Conservation (phyloP, 495 filamentous ascomycete species). For the Parmelia sp. region DNA sequence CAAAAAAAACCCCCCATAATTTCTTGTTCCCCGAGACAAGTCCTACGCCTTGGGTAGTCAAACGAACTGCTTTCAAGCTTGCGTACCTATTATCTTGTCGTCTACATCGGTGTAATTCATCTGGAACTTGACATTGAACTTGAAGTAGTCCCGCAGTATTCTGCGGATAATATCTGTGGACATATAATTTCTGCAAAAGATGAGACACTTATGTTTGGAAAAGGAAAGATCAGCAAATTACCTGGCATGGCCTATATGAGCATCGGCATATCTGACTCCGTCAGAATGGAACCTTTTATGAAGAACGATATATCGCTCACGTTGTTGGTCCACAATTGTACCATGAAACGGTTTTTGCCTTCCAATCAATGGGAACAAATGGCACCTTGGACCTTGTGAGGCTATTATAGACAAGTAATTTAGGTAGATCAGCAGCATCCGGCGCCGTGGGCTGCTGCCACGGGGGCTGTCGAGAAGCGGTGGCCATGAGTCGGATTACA, state of each 20-base stretch:
- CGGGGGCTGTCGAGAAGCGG: slow-evolving; percentile 43
- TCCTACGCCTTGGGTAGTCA: too few relatives aligned
- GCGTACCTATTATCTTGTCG: slow-evolving; percentile 4
- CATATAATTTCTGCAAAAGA: slow-evolving; percentile 63
- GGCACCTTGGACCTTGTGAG: slow-evolving; percentile 64
- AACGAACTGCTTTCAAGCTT: not conserved
- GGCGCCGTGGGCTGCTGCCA: slow-evolving; percentile 41
- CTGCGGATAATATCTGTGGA: slow-evolving; percentile 86
- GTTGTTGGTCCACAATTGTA: slow-evolving; percentile 91
- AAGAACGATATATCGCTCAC: slow-evolving; percentile 39
- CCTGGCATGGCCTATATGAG: slow-evolving; percentile 82
- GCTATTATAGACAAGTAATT: slow-evolving; percentile 64
- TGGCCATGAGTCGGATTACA: slow-evolving; percentile 20
- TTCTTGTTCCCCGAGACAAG: too few relatives aligned
- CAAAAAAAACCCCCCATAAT: too few relatives aligned
- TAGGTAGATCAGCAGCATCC: slow-evolving; percentile 34
- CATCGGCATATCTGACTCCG: slow-evolving; percentile 45
- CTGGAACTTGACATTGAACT: slow-evolving; percentile 80
- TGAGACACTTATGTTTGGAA: not conserved
- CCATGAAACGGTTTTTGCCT: slow-evolving; percentile 68
- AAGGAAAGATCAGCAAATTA: not conserved
- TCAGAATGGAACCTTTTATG: not conserved
- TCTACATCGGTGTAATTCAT: slow-evolving; percentile 86
- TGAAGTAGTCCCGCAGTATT: slow-evolving; percentile 80
- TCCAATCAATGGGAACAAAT: slow-evolving; percentile 66